phyloP scores from a whole-genome alignment of 768 basidiomycete genomes.

The Pisolithus marmoratus region DNA sequence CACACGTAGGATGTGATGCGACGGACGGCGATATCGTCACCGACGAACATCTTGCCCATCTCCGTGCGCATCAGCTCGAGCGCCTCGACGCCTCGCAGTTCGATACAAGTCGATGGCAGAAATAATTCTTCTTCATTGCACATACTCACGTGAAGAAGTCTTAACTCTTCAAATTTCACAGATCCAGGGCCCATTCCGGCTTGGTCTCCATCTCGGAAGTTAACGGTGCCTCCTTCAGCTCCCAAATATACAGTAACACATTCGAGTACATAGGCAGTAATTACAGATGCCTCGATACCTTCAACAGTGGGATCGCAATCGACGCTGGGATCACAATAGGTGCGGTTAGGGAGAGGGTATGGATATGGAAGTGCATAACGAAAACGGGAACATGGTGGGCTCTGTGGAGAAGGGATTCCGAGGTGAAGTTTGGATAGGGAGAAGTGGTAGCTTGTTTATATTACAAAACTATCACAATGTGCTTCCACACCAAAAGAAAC shows the following conservation, averaged over 20 bases:
- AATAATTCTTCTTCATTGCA: conserved; percentile 84
- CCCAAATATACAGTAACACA: conserved; percentile 87
- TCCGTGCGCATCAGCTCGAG: background rate
- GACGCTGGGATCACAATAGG: conserved; percentile 62
- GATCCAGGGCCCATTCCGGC: background rate
- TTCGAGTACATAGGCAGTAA: conserved; percentile 90
- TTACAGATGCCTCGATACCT: conserved; percentile 62
- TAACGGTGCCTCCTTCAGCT: conserved; percentile 32
- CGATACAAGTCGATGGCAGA: conserved; percentile 35
- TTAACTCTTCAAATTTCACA: conserved; percentile 56
- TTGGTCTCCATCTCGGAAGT: too few species aligned
- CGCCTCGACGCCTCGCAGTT: background rate
- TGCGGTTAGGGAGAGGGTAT: conserved; percentile 46
- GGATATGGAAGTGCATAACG: conserved; percentile 75
- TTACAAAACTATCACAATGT: background rate
- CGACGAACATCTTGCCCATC: background rate
- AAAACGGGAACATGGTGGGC: conserved; percentile 70
- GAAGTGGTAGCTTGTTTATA: conserved; percentile 44
- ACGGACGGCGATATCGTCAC: too few species aligned
- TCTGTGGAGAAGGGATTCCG: conserved; percentile 55
- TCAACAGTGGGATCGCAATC: conserved; percentile 69
- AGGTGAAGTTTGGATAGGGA: conserved; percentile 43
- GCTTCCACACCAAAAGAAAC: background rate
- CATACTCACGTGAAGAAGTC: conserved; percentile 75
- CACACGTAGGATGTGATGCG: too few species aligned